A percentile compares a stretch with the other conserved stretches of the same genome.
phyloP scores from a whole-genome alignment of 441 rosid species.

The Cnidoscolus chayamansa region DNA sequence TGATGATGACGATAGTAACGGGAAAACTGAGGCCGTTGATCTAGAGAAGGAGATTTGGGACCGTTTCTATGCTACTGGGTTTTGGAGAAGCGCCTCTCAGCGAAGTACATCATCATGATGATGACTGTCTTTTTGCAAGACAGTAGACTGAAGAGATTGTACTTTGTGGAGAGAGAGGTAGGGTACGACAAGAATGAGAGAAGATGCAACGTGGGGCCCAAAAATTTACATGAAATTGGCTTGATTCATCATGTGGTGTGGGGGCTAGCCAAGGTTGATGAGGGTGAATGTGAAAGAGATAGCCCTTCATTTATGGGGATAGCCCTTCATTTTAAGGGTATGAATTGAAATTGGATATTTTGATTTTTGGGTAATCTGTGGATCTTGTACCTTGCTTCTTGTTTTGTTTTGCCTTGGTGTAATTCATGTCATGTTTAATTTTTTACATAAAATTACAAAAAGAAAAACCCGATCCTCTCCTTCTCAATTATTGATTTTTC shows the following conservation, averaged over 20 bases:
- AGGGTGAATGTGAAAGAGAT: not conserved
- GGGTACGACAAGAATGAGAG: not conserved
- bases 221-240: not conserved
- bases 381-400: too few species aligned
- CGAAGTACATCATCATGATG: constrained; percentile 16
- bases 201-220: not conserved
- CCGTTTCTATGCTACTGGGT: constrained; percentile 57
- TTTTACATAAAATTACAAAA: too few species aligned
- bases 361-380: too few species aligned
- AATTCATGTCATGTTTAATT: too few species aligned
- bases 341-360: too few species aligned
- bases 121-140: not conserved
- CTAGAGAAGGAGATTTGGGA: constrained; percentile 66
- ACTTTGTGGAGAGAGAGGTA: not conserved
- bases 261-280: not conserved
- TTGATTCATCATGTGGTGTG: not conserved
- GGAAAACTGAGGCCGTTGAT: constrained; percentile 25
- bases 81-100: constrained; percentile 73
- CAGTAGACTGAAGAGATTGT: too few species aligned
- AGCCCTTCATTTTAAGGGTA: too few species aligned
- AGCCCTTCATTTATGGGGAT: too few species aligned
- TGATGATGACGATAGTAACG: constrained; percentile 16
- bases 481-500: too few species aligned
- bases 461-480: too few species aligned
- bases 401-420: too few species aligned